Evolutionary conservation across 257 asterid species (phyloP), one percentile per base, ranked within the genome.

Genomic region (Scutellaria minor): DNA sequence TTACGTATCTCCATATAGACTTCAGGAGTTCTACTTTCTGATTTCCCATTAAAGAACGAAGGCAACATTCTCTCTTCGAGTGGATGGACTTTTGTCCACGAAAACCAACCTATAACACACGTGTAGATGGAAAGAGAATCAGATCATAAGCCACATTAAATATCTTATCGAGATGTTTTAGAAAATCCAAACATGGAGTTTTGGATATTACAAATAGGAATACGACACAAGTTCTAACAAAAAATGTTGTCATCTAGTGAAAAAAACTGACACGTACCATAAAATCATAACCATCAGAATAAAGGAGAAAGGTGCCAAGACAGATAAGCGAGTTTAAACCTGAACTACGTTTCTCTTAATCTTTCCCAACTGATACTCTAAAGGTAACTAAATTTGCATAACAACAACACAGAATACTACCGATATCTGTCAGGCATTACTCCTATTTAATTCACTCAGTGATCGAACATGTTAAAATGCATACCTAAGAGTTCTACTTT

Each of bases 1-100:
- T 92, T 89, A 7, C 99, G 94, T 69, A 92, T 89, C 80, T 90
- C 97, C 93, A 81, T 75, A 79, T 95, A 95, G 46, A 87, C 77
- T 77, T 87, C 92, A 52, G 89, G 86, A 67, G 88, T 90, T 81
- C 96, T 85, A 79, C 71, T 86, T 69, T 86, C 96, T 2, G 73
- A 83, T 78, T 95, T 95, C 79, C 95, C 96, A 78, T 78, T 86
- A 77, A 95, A 95, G 90, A 95, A 95, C 40, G 96, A 81, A 41
- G 92, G 88, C 83, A 92, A 50, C 87, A 86, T 83, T 82, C 79
- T 84, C 83, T 92, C 90, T 84, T 95, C 99, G 83, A 95, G 78
- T 3, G 88, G 86, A 80, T 95, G 99, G 83, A 84, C 70, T 61
- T 88, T 83, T 20, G 84, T 80, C 99, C 99, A 95, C 10, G 93